phyloP scores from a whole-genome alignment of 139 green algal species.

The Coelastrella sp. region DNA sequence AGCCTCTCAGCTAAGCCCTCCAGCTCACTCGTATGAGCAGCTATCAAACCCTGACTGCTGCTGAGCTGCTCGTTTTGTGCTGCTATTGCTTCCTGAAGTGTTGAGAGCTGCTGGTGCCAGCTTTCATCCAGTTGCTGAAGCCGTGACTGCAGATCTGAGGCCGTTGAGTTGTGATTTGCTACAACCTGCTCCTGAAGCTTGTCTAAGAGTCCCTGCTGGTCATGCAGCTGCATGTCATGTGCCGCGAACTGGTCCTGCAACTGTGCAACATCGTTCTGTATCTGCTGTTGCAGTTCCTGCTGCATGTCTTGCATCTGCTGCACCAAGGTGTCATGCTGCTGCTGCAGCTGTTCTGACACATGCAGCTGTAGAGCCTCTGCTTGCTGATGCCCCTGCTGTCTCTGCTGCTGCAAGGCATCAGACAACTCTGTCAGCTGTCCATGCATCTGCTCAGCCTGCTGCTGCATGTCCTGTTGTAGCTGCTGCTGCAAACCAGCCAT shows the following conservation, averaged over 20 bases:
- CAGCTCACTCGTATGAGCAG: background rate
- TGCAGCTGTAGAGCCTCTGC: background rate
- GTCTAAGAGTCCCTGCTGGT: constrained; percentile 14
- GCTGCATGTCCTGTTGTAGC: background rate
- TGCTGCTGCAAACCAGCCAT: background rate
- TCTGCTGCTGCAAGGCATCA: background rate
- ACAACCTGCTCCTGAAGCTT: background rate
- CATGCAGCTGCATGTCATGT: constrained; percentile 17
- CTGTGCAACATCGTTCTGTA: background rate
- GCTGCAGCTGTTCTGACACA: background rate
- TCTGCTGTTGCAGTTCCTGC: constrained; percentile 23
- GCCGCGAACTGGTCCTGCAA: constrained; percentile 3
- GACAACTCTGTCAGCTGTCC: background rate
- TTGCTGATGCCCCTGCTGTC: background rate
- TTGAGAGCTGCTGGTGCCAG: constrained; percentile 4
- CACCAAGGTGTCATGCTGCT: background rate
- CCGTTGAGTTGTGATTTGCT: background rate
- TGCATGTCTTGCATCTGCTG: background rate
- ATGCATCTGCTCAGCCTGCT: background rate
- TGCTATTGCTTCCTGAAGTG: background rate
- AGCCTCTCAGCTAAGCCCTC: background rate
- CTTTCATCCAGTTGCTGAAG: background rate
- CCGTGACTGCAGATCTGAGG: background rate
- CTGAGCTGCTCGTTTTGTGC: background rate
- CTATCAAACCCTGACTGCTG: background rate